Evolutionary conservation across 768 basidiomycete genomes (phyloP).

Genomic region (Leccinum boreale): DNA sequence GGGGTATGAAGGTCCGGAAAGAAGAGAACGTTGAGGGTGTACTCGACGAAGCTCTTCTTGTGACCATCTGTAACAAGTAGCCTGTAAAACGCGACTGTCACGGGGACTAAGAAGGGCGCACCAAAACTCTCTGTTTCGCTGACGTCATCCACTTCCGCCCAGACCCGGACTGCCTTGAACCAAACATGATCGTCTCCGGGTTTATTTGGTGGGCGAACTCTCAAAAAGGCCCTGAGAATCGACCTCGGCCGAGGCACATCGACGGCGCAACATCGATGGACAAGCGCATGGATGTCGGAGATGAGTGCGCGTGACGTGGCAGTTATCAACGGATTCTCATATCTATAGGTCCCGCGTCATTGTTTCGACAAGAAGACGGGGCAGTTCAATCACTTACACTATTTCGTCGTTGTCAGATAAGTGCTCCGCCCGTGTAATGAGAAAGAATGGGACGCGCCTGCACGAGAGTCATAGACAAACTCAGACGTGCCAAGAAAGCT

Average conservation of each 20-base stretch:
- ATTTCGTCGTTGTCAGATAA: constrained; percentile 3
- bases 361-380: background rate
- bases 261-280: constrained; percentile 55
- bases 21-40: constrained; percentile 73
- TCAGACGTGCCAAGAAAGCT: constrained; percentile 51
- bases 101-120: constrained; percentile 28
- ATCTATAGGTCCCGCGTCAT: constrained; percentile 38
- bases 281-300: constrained; percentile 63
- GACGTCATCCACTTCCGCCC: constrained; percentile 73
- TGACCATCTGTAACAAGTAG: constrained; percentile 56
- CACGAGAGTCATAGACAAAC: constrained; percentile 68
- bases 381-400: constrained; percentile 28
- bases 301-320: constrained; percentile 72
- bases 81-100: background rate
- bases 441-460: constrained; percentile 44
- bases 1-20: constrained; percentile 67
- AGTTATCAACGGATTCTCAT: constrained; percentile 77
- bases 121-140: constrained; percentile 81
- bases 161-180: constrained; percentile 64
- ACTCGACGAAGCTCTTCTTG: constrained; percentile 71
- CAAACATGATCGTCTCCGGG: constrained; percentile 37
- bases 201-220: constrained; percentile 26
- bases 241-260: constrained; percentile 47
- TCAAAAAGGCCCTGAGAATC: constrained; percentile 49
- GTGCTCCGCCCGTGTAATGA: background rate